These are phyloP conservation scores for Xerocomellus amylosporus DNA, from an alignment of 768 basidiomycete species.

Conservation along the genomic window DNA sequence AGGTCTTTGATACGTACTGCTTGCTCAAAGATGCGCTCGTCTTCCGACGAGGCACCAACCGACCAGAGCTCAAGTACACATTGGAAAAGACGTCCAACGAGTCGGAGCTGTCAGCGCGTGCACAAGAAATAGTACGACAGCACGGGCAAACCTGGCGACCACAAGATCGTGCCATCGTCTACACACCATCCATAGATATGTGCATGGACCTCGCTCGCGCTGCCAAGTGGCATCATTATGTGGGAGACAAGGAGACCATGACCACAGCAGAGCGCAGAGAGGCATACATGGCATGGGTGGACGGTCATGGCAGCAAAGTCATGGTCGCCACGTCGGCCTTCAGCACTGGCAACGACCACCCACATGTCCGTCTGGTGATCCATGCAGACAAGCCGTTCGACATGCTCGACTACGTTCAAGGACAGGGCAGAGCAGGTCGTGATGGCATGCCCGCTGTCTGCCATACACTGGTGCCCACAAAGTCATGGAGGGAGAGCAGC, in stretches of 20 bases:
- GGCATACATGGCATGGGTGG: conserved; percentile 10
- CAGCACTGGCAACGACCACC: conserved; percentile 28
- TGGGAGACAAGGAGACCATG: conserved; percentile 5
- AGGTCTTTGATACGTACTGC: conserved; percentile 1
- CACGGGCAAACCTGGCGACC: rapidly evolving
- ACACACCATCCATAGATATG: not conserved
- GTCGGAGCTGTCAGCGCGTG: not conserved
- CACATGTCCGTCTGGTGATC: conserved; percentile 15
- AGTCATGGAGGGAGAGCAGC: not conserved
- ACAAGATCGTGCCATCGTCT: conserved; percentile 4
- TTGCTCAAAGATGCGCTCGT: not conserved
- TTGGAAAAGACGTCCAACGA: conserved; percentile 4
- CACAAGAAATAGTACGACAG: not conserved
- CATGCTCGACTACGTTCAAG: conserved; percentile 22
- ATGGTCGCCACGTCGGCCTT: conserved; percentile 28
- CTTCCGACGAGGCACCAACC: not conserved
- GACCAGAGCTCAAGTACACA: conserved; percentile 2
- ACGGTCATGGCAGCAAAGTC: not conserved
- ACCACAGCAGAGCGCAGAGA: not conserved
- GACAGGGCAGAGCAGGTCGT: conserved; percentile 16
- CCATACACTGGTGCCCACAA: not conserved
- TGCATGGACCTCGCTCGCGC: not conserved
- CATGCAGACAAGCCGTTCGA: conserved; percentile 21
- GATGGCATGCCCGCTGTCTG: not conserved
- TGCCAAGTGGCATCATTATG: conserved; percentile 11